Conservation (phyloP, 495 filamentous ascomycete species). For the Aspergillus sparsus region DNA sequence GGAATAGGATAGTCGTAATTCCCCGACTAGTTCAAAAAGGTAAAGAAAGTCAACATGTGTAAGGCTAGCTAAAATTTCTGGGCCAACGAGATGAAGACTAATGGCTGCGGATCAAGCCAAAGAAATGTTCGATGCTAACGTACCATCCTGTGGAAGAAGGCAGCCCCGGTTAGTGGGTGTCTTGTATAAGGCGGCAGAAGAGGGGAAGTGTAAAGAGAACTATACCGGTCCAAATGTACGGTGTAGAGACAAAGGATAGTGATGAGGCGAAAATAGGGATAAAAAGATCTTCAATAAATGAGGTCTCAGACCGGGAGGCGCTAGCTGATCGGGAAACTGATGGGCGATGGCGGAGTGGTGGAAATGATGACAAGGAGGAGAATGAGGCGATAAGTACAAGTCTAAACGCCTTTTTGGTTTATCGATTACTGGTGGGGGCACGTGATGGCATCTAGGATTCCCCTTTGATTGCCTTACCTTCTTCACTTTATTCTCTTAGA, state of each 20-base stretch:
- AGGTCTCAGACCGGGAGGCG: slow-evolving; percentile 1
- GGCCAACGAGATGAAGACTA: not conserved
- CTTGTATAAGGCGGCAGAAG: slow-evolving; percentile 1
- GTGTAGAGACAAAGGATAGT: not conserved
- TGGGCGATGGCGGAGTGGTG: not conserved
- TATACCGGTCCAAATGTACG: slow-evolving; percentile 18
- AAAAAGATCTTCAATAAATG: not conserved
- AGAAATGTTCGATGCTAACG: slow-evolving; percentile 11
- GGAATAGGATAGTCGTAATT: slow-evolving; percentile 54
- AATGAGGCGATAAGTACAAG: slow-evolving; percentile 2
- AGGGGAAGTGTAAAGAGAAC: slow-evolving; percentile 14
- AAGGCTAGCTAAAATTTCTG: slow-evolving; percentile 2
- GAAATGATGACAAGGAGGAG: not conserved
- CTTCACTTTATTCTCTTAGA: not conserved
- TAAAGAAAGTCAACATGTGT: slow-evolving; percentile 24
- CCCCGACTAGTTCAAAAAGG: slow-evolving; percentile 50
- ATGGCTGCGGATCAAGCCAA: not conserved
- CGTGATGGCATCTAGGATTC: slow-evolving; percentile 10
- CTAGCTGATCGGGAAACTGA: not conserved
- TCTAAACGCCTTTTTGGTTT: not conserved
- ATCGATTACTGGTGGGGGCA: slow-evolving; percentile 9
- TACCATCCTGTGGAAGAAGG: slow-evolving; percentile 24
- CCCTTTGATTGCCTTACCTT: not conserved
- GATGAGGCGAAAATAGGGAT: not conserved
- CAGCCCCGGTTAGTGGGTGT: slow-evolving; percentile 6